A percentile compares a stretch with the other conserved stretches of the same genome.
Evolutionary conservation across 2,329 filamentous ascomycete genomes (phyloP).

Genomic region (Juglanconis juglandina): DNA sequence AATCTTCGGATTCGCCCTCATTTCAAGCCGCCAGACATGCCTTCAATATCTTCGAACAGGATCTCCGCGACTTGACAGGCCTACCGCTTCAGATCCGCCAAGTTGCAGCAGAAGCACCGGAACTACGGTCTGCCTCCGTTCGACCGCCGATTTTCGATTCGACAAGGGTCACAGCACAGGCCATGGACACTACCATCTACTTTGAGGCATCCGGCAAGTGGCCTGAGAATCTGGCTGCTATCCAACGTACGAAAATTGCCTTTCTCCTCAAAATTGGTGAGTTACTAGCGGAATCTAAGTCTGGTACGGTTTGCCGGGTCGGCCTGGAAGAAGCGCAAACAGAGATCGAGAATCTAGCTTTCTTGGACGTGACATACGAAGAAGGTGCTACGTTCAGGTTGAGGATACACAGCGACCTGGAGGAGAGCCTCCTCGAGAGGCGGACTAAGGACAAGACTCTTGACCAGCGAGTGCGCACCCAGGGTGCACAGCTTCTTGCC

Average conservation of each 20-base stretch:
- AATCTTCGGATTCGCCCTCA: conserved; percentile 46
- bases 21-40: conserved; percentile 69
- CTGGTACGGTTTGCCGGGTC: conserved; percentile 61
- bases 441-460: conserved; percentile 70
- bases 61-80: conserved; percentile 74
- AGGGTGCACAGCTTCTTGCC: conserved; percentile 66
- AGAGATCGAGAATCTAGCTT: conserved; percentile 72
- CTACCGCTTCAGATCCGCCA: conserved; percentile 84
- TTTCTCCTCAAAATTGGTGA: conserved; percentile 77
- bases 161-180: conserved; percentile 42
- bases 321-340: conserved; percentile 75
- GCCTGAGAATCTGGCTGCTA: conserved; percentile 87
- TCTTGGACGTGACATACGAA: conserved; percentile 75
- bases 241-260: conserved; percentile 90
- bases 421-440: conserved; percentile 76
- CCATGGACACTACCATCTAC: conserved; percentile 78
- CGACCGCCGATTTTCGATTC: conserved; percentile 46
- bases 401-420: conserved; percentile 84
- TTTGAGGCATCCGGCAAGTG: conserved; percentile 92
- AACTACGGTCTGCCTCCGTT: conserved; percentile 71
- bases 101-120: conserved; percentile 67
- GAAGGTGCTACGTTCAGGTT: conserved; percentile 74
- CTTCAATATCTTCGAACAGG: conserved; percentile 70
- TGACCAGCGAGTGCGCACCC: conserved; percentile 63
- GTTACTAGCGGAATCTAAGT: conserved; percentile 59